Evolutionary conservation across 768 basidiomycete species (phyloP).

Genomic region (Termitomyces sp.): DNA sequence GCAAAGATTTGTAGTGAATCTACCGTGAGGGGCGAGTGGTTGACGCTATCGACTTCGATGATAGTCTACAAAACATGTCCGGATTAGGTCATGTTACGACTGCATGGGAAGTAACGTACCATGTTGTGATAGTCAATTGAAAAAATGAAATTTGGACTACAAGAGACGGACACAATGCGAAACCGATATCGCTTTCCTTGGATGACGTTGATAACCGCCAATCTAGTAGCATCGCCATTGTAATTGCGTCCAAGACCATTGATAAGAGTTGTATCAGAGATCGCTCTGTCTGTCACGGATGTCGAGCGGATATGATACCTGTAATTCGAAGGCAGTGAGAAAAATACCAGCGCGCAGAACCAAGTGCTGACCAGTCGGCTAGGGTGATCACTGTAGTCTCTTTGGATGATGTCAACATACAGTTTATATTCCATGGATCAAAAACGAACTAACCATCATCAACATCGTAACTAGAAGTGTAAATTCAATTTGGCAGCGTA

Average conservation of each 20-base stretch:
- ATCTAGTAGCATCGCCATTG: slow-evolving; percentile 12
- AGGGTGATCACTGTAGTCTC: not conserved
- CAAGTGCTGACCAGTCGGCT: not conserved
- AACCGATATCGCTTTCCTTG: slow-evolving; percentile 27
- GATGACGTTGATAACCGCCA: slow-evolving; percentile 29
- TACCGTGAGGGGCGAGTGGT: not conserved
- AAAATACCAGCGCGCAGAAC: not conserved
- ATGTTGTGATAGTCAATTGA: slow-evolving; percentile 40
- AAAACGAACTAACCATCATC: slow-evolving; percentile 1
- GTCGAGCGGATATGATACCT: slow-evolving; percentile 1
- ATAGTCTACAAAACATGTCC: not conserved
- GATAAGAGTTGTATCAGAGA: not conserved
- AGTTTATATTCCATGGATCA: not conserved
- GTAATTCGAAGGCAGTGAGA: not conserved
- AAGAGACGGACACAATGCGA: slow-evolving; percentile 26
- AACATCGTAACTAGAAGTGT: not conserved
- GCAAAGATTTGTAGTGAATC: not conserved
- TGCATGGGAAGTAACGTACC: slow-evolving; percentile 6
- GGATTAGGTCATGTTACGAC: not conserved
- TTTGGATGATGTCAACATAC: not conserved
- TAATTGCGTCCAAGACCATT: not conserved
- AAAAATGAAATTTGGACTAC: slow-evolving; percentile 31
- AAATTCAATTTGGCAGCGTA: not conserved
- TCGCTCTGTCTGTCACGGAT: slow-evolving; percentile 8
- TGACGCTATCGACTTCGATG: slow-evolving; percentile 3